Base-by-base conservation (phyloP, 305 asterid species). In the Solanum chacoense region DNA sequence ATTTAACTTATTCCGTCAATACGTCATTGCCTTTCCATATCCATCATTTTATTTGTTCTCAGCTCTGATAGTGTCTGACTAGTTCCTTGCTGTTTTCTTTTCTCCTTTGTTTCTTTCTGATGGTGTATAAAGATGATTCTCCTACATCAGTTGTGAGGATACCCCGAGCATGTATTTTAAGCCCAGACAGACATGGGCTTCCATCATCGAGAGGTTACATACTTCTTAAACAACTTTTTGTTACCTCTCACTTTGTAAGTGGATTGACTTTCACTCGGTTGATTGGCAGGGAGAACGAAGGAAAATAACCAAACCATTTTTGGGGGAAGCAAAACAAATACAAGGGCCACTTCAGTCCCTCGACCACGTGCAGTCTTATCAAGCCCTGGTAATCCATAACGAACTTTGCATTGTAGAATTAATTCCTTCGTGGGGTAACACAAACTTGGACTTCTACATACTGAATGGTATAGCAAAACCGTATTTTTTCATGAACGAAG, bases 361-460 rank as follows among this genome's bases (percentile, higher is more conserved):
- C 95, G 98, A 38, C 98, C 98, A 34, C 99, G 98, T 76, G 99
- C 99, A 26, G 98, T 95, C 89, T 92, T 96, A 88, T 96, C 99
- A 20, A 96, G 98, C 89, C 98, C 96, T 77, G 99, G 99, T 94
- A 91, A 88, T 86, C 20, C 75, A 28, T 26, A 26, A 69, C 31
- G 75, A 69, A 50, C 72, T 76, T 80, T 14, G 55, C 22, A 6
- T 22, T 11, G 1, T 78, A 73, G 14, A 73, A 42, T 31, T 35
- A 65, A 29, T 34, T 86, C 72, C 63, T 31, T 76, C 34, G 0
- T 31, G 32, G 45, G 18, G 63, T 77, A 85, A 67, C 24, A 12
- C 59, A 18, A 28, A 63, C 67, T 85, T 74, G 67, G 45, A 16
- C 50, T 29, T 29, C 55, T 24, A 7, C 7, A 50, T 67, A 89